These are phyloP conservation scores for Avena atlantica DNA, from an alignment of 176 grass and related monocot species.

Conservation along the genomic window DNA sequence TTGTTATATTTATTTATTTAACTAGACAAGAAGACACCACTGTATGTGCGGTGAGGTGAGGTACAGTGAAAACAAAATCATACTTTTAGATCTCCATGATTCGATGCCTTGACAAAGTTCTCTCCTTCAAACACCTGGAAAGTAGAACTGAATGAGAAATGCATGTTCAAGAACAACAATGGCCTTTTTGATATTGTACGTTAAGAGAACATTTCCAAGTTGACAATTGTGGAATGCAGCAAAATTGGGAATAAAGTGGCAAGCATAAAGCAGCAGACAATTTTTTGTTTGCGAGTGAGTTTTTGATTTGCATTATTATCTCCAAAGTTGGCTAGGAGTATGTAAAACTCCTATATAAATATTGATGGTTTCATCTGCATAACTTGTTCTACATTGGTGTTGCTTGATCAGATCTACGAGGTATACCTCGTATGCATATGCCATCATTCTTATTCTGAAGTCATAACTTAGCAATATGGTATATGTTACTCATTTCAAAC, in stretches of 20 bases:
- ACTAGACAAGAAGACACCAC: slow-evolving; percentile 12
- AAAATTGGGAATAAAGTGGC: slow-evolving; percentile 43
- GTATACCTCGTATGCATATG: slow-evolving; percentile 21
- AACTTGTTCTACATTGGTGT: slow-evolving; percentile 13
- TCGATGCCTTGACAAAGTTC: slow-evolving; percentile 24
- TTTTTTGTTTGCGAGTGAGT: slow-evolving; percentile 36
- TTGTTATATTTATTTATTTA: not conserved
- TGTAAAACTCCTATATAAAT: not conserved
- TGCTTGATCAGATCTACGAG: slow-evolving; percentile 18
- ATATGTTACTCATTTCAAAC: slow-evolving; percentile 19
- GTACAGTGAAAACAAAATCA: slow-evolving; percentile 32
- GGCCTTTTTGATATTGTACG: slow-evolving; percentile 36
- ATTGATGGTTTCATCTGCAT: slow-evolving; percentile 11
- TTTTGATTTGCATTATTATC: slow-evolving; percentile 41
- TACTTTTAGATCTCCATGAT: slow-evolving; percentile 5
- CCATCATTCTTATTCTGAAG: slow-evolving; percentile 22
- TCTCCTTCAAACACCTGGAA: slow-evolving; percentile 34
- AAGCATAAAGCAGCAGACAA: slow-evolving; percentile 36
- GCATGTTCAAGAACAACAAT: slow-evolving; percentile 34
- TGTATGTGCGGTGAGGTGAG: slow-evolving; percentile 11
- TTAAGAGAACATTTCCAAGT: slow-evolving; percentile 44
- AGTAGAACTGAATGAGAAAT: slow-evolving; percentile 34
- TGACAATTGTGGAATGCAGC: slow-evolving; percentile 42
- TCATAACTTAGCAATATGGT: slow-evolving; percentile 10
- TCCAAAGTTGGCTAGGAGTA: not conserved